Base-by-base conservation (phyloP, 306 rosid species). In the Elaeagnus macrophylla region DNA sequence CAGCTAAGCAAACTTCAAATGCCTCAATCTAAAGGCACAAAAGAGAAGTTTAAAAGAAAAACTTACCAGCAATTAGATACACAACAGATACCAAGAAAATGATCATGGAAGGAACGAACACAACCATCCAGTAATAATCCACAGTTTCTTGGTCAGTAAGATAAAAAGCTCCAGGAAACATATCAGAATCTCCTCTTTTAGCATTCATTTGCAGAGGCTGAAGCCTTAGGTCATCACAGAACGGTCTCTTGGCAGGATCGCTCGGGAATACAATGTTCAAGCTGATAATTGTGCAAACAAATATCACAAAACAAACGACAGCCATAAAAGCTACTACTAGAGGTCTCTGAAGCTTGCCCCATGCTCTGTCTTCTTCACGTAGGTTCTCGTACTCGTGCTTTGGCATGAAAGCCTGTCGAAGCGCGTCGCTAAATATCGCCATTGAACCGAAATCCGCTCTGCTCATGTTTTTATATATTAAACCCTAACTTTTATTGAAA, bases 371-470 rank as follows among this genome's bases (percentile, higher is more conserved):
- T 67, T 91, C 99, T 56, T 82, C 90, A 62, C 94, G 68, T 55
- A 91, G 96, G 61, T 72, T 70, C 79, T 78, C 81, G 66, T 87
- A 91, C 81, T 87, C 95, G 59, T 71, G 94, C 78, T 82, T 91
- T 37, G 82, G 96, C 96, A 87, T 91, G 72, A 91, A 91, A 17
- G 85, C 96, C 73, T 87, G 95, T 48, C 94, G 95, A 66, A 91
- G 95, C 65, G 99, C 99, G 75, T 80, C 94, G 65, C 95, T 81
- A 54, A 91, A 80, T 16, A 84, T 74, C 66, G 73, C 86, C 99
- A 91, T 91, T n/a, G 54, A 53, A 44, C 53, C 59, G 46, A 49
- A 53, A 20, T 36, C 25, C 32, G 8, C 48, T 32, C 39, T 46
- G 13, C 12, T 37, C 35, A 25, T 25, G 32, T 25, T 2, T 25